Evolutionary conservation across 2,329 filamentous ascomycete genomes (phyloP).

Genomic region (Botrytis porri): DNA sequence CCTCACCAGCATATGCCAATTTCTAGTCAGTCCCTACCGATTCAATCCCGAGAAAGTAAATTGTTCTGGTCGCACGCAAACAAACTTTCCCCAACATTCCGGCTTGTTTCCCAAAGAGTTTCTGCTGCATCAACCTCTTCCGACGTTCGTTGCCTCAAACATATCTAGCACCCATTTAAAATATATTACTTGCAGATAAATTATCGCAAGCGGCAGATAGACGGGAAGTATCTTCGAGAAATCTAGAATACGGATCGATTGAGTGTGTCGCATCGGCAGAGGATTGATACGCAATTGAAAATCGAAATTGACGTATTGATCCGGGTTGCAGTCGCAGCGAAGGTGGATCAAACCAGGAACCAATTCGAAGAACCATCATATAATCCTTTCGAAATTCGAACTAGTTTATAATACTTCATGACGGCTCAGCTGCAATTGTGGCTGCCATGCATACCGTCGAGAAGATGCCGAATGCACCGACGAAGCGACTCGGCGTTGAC

Average conservation of each 20-base stretch:
- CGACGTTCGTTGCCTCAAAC: background rate
- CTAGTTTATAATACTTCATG: slow-evolving; percentile 21
- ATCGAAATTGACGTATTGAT: background rate
- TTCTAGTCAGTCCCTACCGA: background rate
- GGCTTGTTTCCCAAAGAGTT: background rate
- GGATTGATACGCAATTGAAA: background rate
- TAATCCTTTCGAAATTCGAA: background rate
- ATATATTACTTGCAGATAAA: background rate
- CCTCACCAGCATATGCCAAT: background rate
- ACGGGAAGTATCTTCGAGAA: background rate
- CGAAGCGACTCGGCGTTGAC: slow-evolving; percentile 33
- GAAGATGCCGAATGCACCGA: slow-evolving; percentile 28
- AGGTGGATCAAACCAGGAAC: background rate
- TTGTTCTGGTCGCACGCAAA: slow-evolving; percentile 4
- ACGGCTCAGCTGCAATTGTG: slow-evolving; percentile 21
- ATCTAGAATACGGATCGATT: background rate
- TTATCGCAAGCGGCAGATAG: background rate
- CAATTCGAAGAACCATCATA: background rate
- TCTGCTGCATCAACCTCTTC: slow-evolving; percentile 1
- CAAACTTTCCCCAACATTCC: background rate
- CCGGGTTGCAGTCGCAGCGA: background rate
- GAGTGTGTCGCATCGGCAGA: slow-evolving; percentile 1
- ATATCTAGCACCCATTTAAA: background rate
- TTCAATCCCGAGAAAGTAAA: background rate
- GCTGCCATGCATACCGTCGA: slow-evolving; percentile 34